These are phyloP conservation scores for Ciborinia camelliae DNA, from an alignment of 2,329 filamentous ascomycete species.

Conservation along the genomic window DNA sequence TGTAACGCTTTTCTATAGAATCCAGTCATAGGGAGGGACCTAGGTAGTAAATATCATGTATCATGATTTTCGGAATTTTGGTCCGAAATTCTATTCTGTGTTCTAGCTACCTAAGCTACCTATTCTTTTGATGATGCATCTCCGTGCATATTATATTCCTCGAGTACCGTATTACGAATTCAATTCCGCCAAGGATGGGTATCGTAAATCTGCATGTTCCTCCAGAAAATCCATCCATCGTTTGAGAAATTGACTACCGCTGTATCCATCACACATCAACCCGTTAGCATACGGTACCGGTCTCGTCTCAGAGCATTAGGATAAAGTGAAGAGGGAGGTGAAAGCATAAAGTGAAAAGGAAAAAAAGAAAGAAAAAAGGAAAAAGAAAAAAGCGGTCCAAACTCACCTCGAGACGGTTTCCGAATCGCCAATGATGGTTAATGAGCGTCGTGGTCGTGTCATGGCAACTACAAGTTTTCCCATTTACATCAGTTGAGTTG, in stretches of 20 bases:
- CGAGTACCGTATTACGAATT: constrained; percentile 30
- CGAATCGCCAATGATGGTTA: constrained; percentile 89
- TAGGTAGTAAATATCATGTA: too few relatives aligned
- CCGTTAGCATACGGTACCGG: constrained; percentile 32
- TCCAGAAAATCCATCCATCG: constrained; percentile 90
- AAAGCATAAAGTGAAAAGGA: too few relatives aligned
- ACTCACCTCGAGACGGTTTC: constrained; percentile 79
- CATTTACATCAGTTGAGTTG: constrained; percentile 22
- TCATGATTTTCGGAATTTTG: not conserved
- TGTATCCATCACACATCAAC: constrained; percentile 41
- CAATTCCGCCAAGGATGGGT: constrained; percentile 60
- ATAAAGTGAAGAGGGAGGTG: not conserved
- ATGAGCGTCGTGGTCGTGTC: constrained; percentile 87
- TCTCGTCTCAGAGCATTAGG: constrained; percentile 24
- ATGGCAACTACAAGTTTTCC: constrained; percentile 70
- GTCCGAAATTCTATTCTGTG: not conserved
- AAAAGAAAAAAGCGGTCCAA: constrained; percentile 23
- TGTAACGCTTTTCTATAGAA: too few relatives aligned
- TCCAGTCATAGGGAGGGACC: too few relatives aligned
- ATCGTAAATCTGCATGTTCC: constrained; percentile 84
- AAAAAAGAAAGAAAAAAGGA: too few relatives aligned
- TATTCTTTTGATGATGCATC: too few relatives aligned
- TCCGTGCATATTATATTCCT: too few relatives aligned
- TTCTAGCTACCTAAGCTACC: too few relatives aligned
- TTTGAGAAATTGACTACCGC: constrained; percentile 81